These are phyloP conservation scores for Dispira parvispora DNA, from an alignment of 192 early-diverging fungal species.

Conservation along the genomic window DNA sequence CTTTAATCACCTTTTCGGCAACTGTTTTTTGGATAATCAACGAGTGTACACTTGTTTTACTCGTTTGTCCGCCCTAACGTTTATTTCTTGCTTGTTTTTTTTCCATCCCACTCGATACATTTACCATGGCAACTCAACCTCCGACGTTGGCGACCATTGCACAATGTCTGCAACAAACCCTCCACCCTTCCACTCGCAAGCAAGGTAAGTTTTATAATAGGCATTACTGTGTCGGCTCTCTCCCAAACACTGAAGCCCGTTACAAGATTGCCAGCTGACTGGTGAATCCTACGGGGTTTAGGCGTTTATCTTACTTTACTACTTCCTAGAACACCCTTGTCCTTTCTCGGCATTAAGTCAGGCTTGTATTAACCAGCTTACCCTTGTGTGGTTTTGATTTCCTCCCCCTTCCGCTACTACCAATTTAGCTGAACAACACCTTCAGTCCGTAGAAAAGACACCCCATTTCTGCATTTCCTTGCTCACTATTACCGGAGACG, in stretches of 20 bases:
- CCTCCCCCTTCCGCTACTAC: not conserved
- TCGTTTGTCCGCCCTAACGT: not conserved
- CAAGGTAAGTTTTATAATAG: conserved; percentile 22
- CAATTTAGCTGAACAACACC: conserved; percentile 35
- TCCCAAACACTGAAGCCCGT: conserved; percentile 17
- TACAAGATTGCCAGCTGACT: conserved; percentile 28
- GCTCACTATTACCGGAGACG: conserved; percentile 54
- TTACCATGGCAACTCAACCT: conserved; percentile 32
- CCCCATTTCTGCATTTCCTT: conserved; percentile 52
- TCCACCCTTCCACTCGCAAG: conserved; percentile 37
- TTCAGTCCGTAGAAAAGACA: conserved; percentile 33
- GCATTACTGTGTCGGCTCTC: not conserved
- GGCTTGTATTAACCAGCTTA: conserved; percentile 18
- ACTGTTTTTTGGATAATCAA: no score
- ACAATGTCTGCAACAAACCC: conserved; percentile 37
- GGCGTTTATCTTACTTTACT: conserved; percentile 25
- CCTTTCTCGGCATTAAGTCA: conserved; percentile 5
- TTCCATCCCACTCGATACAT: conserved; percentile 5
- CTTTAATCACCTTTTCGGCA: no score
- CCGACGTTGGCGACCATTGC: conserved; percentile 29
- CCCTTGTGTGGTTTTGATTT: conserved; percentile 11
- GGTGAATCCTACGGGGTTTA: conserved; percentile 20
- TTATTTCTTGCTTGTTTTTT: conserved; percentile 12
- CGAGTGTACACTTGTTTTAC: no score
- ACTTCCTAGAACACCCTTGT: not conserved